A percentile compares a stretch with the other conserved stretches of the same genome.
phyloP scores from a whole-genome alignment of 805 yeast species.

The Pichia pseudocactophila region DNA sequence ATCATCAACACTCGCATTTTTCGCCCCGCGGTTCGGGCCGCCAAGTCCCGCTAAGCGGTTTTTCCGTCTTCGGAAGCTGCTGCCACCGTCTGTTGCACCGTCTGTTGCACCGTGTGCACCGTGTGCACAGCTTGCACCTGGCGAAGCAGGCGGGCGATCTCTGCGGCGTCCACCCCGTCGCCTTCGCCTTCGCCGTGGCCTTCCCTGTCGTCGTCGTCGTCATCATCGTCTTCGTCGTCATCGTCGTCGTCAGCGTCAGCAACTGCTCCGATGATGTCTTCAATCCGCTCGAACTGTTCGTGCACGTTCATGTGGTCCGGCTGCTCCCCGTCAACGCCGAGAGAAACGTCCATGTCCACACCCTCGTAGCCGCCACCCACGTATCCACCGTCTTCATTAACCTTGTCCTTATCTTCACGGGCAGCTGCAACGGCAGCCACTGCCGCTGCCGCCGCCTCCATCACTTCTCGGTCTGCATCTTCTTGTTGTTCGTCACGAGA shows the following conservation, averaged over 20 bases:
- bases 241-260: constrained; percentile 2
- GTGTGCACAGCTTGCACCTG: not conserved
- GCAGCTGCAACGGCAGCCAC: constrained; percentile 9
- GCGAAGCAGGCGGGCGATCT: too few relatives aligned
- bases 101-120: not conserved
- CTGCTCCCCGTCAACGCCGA: not conserved
- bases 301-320: not conserved
- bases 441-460: constrained; percentile 9
- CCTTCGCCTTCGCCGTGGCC: too few relatives aligned
- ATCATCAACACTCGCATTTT: too few relatives aligned
- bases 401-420: not conserved
- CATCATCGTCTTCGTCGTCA: not conserved
- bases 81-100: not conserved
- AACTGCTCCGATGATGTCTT: not conserved
- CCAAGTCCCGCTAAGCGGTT: not conserved
- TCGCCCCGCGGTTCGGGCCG: not conserved
- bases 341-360: not conserved
- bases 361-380: not conserved
- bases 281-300: not conserved
- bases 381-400: not conserved
- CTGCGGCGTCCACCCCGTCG: not conserved
- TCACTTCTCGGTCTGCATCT: constrained; percentile 2
- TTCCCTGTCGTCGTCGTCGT: constrained; percentile 2
- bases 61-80: too few relatives aligned
- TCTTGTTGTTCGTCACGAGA: not conserved